These are phyloP conservation scores for Aspergillus bombycis DNA, from an alignment of 2,329 filamentous ascomycete species.

Conservation along the genomic window DNA sequence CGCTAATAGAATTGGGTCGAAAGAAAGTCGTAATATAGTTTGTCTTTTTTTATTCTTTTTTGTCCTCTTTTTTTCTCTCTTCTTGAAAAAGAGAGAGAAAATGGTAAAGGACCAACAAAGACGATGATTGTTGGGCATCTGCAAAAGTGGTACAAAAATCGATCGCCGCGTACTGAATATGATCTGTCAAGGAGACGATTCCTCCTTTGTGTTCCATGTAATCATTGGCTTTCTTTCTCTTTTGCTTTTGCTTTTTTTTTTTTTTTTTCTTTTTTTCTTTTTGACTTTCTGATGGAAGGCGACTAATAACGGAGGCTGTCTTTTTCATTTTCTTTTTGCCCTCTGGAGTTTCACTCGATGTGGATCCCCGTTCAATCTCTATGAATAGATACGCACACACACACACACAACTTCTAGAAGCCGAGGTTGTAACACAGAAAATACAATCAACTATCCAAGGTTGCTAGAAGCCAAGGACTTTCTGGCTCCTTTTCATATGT, in stretches of 20 bases:
- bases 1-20: neutral
- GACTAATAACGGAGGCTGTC: neutral
- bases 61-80: too few species aligned
- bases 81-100: neutral
- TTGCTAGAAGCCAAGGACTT: neutral
- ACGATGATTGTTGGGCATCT: neutral
- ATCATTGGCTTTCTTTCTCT: neutral
- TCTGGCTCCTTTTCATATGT: neutral
- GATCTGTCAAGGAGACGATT: conserved; percentile 13
- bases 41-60: neutral
- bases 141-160: neutral
- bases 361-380: neutral
- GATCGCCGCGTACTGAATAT: neutral
- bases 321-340: neutral
- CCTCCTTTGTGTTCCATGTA: neutral
- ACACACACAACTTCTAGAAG: neutral
- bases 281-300: neutral
- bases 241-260: neutral
- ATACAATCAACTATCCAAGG: neutral
- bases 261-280: neutral
- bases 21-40: neutral
- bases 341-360: neutral
- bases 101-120: neutral
- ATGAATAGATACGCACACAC: neutral
- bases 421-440: neutral